Conservation (phyloP, 192 early-diverging fungal genomes). For the Fimicolochytrium jonesii region DNA sequence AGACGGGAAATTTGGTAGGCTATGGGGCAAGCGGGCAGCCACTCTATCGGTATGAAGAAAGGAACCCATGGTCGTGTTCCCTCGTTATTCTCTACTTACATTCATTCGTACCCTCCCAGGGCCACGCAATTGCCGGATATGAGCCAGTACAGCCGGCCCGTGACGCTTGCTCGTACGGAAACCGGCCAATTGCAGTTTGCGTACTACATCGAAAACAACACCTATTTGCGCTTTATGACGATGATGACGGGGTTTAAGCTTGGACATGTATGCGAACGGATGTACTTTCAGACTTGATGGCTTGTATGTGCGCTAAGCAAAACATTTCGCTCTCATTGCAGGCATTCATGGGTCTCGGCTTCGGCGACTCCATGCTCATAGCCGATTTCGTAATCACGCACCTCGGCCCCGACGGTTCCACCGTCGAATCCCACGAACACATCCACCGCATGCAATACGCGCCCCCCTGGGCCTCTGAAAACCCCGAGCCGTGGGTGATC, state of each 20-base stretch:
- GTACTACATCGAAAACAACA: neutral
- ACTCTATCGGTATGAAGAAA: too few species aligned
- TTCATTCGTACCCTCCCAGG: too few species aligned
- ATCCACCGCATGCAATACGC: slow-evolving; percentile 1
- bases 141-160: neutral
- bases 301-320: neutral
- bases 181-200: neutral
- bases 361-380: neutral
- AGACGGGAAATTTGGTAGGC: slow-evolving; percentile 1
- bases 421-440: slow-evolving; percentile 4
- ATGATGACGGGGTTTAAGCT: neutral
- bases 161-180: neutral
- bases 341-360: slow-evolving; percentile 5
- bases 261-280: neutral
- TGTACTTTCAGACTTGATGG: neutral
- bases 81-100: too few species aligned
- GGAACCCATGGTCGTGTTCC: too few species aligned
- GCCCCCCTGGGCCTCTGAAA: neutral
- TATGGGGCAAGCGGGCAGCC: neutral
- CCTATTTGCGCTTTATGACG: neutral
- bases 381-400: slow-evolving; percentile 9
- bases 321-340: neutral
- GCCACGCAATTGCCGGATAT: slow-evolving; percentile 4
- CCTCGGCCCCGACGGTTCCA: neutral
- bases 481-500: neutral